Base-by-base conservation (phyloP, 1,284 basidiomycete species). In the Stygiomarasmius scandens region DNA sequence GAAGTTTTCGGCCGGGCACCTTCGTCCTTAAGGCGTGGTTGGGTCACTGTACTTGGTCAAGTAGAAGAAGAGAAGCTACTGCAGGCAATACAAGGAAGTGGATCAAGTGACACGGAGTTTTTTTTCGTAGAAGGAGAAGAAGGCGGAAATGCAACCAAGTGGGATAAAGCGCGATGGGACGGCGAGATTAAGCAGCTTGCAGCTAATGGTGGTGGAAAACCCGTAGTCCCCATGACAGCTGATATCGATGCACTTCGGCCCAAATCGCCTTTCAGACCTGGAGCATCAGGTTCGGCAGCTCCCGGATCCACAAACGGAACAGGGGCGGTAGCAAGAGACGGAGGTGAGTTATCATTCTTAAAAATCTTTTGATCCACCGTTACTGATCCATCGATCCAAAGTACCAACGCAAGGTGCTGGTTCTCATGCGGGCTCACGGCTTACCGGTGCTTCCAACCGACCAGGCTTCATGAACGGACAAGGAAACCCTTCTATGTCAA, bases 231-330 rank as follows among this genome's bases (percentile, higher is more conserved):
- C 0, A 85, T 81, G 72, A 86, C 85, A 0, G 72, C 83, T 73
- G 92, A 96, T 67, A 94, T 97, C 64, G 93, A 97, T 60, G 79
- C 81, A 0, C 77, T 97, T 12, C 82, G 95, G 11, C 95, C 94
- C 0, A 96, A 96, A 70, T 95, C 93, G 1, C 95, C 94, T 8
- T 71, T 78, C 32, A 64, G 79, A 47, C 65, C 69, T 52, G 76
- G 74, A n/a, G 29, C 54, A 16, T 22, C 20, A 41, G 52, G 55
- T 36, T 44, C 50, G n/a, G 19, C 51, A 50, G 36, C 24, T 36
- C 29, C 55, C 10, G 49, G 49, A 20, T 43, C 14, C 32, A 52
- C 20, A 9, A 54, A 22, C 29, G 24, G 34, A 8, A 68, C 71
- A 44, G 48, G 56, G 19, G 41, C 58, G 49, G 48, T 51, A 2